Evolutionary conservation across 139 green algal genomes (phyloP).

Genomic region (Coelastrella sp.): DNA sequence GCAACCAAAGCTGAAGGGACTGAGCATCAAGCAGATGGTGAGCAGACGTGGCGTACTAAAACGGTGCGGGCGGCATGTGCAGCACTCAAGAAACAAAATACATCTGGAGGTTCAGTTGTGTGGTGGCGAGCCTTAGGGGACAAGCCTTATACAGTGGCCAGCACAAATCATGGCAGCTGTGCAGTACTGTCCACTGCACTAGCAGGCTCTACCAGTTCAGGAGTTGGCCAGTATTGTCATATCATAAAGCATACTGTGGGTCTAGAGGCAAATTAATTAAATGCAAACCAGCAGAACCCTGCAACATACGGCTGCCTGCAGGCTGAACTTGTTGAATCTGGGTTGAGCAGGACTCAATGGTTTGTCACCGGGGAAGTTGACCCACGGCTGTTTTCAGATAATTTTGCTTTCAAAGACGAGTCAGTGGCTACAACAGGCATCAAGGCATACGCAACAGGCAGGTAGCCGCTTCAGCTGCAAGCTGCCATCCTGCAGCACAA

Average conservation of each 20-base stretch:
- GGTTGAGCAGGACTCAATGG: constrained; percentile 36
- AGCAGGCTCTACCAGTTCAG: no score
- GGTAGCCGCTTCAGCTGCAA: background rate
- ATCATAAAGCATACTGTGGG: background rate
- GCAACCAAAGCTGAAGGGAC: constrained; percentile 26
- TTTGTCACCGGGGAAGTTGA: constrained; percentile 49
- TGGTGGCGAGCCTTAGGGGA: no score
- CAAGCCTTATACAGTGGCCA: no score
- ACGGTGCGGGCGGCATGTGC: background rate
- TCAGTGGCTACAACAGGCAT: constrained; percentile 51
- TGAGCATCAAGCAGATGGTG: constrained; percentile 37
- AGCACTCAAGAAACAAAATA: background rate
- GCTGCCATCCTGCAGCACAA: background rate
- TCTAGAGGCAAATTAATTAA: background rate
- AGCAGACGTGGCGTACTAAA: background rate
- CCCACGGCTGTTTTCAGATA: constrained; percentile 46
- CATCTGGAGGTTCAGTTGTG: no score
- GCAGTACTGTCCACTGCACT: no score
- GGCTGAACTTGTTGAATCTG: constrained; percentile 10
- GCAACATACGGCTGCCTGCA: background rate
- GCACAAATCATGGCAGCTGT: no score
- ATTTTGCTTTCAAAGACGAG: constrained; percentile 55
- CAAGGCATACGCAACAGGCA: constrained; percentile 30
- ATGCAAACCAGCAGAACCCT: background rate
- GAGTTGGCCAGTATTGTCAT: no score